Conservation (phyloP, 805 yeast species). For the Monosporozyma yasuniensis region DNA sequence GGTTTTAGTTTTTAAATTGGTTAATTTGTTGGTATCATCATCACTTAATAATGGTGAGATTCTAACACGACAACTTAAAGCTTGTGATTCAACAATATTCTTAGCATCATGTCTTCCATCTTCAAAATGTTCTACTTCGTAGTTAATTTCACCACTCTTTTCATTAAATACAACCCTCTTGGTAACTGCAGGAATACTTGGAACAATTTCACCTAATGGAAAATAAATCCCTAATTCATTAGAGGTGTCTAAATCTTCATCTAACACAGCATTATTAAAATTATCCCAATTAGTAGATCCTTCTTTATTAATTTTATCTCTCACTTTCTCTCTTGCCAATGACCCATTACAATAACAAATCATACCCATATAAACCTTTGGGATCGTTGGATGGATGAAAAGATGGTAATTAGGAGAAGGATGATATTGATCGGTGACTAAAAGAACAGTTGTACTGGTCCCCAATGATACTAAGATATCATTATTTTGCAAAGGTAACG, state of each 20-base stretch:
- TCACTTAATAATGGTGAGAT: slow-evolving; percentile 34
- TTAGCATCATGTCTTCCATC: slow-evolving; percentile 56
- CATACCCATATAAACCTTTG: slow-evolving; percentile 83
- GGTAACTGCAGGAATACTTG: slow-evolving; percentile 57
- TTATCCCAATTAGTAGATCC: slow-evolving; percentile 45
- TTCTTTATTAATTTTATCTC: slow-evolving; percentile 40
- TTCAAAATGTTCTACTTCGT: slow-evolving; percentile 34
- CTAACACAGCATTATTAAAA: slow-evolving; percentile 41
- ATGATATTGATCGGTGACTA: slow-evolving; percentile 66
- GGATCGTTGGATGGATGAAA: slow-evolving; percentile 78
- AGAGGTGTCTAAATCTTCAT: slow-evolving; percentile 32
- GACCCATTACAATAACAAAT: slow-evolving; percentile 90
- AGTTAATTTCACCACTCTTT: slow-evolving; percentile 19
- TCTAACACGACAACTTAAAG: slow-evolving; percentile 72
- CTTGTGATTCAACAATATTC: slow-evolving; percentile 79
- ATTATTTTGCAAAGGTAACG: slow-evolving; percentile 66
- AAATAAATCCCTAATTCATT: slow-evolving; percentile 67
- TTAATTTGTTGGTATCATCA: background rate
- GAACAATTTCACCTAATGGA: slow-evolving; percentile 87
- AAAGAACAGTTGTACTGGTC: slow-evolving; percentile 80
- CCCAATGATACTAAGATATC: slow-evolving; percentile 80
- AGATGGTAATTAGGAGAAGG: slow-evolving; percentile 80
- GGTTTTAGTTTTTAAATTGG: slow-evolving; percentile 3
- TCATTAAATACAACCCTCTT: slow-evolving; percentile 40
- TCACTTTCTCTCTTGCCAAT: slow-evolving; percentile 68